A percentile compares a stretch with the other conserved stretches of the same genome.
phyloP scores from a whole-genome alignment of 805 yeast genomes.

The Kurtzmaniella fragi region DNA sequence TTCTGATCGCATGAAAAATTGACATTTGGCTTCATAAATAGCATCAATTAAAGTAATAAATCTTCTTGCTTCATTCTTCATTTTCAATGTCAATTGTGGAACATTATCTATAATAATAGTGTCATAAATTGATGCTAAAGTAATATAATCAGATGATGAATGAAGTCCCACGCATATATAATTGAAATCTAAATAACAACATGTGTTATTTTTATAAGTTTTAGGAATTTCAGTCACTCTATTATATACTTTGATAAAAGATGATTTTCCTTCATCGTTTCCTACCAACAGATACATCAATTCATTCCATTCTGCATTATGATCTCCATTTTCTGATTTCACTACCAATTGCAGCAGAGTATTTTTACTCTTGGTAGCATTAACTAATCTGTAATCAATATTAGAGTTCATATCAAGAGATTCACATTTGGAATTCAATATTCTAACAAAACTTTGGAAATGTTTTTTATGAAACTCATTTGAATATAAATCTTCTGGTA shows the following conservation, averaged over 20 bases:
- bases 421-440: slow-evolving; percentile 55
- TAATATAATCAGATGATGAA: slow-evolving; percentile 67
- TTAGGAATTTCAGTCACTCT: slow-evolving; percentile 45
- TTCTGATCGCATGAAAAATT: slow-evolving; percentile 48
- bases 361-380: not conserved
- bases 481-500: slow-evolving; percentile 68
- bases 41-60: slow-evolving; percentile 67
- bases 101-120: slow-evolving; percentile 56
- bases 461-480: slow-evolving; percentile 57
- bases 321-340: slow-evolving; percentile 15
- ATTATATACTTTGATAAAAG: slow-evolving; percentile 49
- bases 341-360: slow-evolving; percentile 28
- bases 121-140: slow-evolving; percentile 55
- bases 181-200: slow-evolving; percentile 47
- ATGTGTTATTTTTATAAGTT: slow-evolving; percentile 28
- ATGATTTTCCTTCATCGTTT: slow-evolving; percentile 13
- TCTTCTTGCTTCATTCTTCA: slow-evolving; percentile 65
- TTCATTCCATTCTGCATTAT: slow-evolving; percentile 29
- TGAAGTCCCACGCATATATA: slow-evolving; percentile 52
- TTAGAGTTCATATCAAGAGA: slow-evolving; percentile 57
- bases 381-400: slow-evolving; percentile 48
- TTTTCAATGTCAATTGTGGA: slow-evolving; percentile 50
- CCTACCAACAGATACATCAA: slow-evolving; percentile 15
- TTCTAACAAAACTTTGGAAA: slow-evolving; percentile 51
- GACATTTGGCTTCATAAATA: slow-evolving; percentile 61